Evolutionary conservation across 139 green algal genomes (phyloP).

Genomic region (Chlorella sp.): DNA sequence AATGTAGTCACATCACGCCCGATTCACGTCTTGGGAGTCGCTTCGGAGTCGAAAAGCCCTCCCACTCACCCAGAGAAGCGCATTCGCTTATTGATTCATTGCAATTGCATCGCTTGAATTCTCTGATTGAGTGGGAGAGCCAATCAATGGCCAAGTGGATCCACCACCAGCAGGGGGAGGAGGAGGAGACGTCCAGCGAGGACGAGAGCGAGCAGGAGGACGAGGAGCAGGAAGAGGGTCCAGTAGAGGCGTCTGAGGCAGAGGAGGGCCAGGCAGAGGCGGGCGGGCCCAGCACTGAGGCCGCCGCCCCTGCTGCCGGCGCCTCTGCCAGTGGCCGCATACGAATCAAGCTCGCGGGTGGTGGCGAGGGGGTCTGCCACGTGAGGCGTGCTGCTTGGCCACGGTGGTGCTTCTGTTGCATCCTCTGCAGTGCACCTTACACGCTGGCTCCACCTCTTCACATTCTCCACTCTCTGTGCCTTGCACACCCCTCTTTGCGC

Average conservation of each 20-base stretch:
- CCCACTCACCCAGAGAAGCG: too few species aligned
- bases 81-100: too few species aligned
- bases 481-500: neutral
- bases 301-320: neutral
- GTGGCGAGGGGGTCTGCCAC: constrained; percentile 20
- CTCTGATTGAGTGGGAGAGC: too few species aligned
- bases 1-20: too few species aligned
- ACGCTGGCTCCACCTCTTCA: neutral
- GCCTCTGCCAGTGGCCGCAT: constrained; percentile 1
- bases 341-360: constrained; percentile 33
- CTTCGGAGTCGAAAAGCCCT: too few species aligned
- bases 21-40: too few species aligned
- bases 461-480: neutral
- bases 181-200: constrained; percentile 31
- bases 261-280: constrained; percentile 7
- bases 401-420: neutral
- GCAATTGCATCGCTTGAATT: too few species aligned
- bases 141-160: constrained; percentile 1
- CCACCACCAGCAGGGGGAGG: constrained; percentile 25
- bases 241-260: constrained; percentile 2
- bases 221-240: neutral
- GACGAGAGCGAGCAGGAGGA: constrained; percentile 27
- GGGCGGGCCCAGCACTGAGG: neutral
- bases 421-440: neutral
- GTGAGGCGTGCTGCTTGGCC: constrained; percentile 2